These are phyloP conservation scores for rapeseed (Brassica napus) DNA, from an alignment of 345 rosid genomes.

Conservation along the genomic window Da-Ae NC_063442.1:25333001-25333500, in stretches of 20 bases:
- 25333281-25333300: too few species aligned
- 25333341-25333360: too few species aligned
- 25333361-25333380: not conserved
- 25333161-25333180: not conserved
- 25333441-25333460: too few species aligned
- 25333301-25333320: not conserved
- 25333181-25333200: not conserved
- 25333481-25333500: too few species aligned
- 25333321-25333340: not conserved
- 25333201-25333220: not conserved
- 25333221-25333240: too few species aligned
- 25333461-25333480: too few species aligned
- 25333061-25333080: slow-evolving; percentile 8
- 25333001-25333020: slow-evolving; percentile 37
- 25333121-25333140: not conserved
- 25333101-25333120: too few species aligned
- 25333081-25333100: not conserved
- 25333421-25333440: too few species aligned
- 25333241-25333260: too few species aligned
- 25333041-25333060: slow-evolving; percentile 40
- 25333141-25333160: not conserved
- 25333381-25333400: too few species aligned
- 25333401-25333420: too few species aligned
- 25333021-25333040: slow-evolving; percentile 6
- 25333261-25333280: not conserved